These are phyloP conservation scores for Gastrodia elata DNA, from an alignment of 106 monocot genomes.

Conservation along the genomic window DNA sequence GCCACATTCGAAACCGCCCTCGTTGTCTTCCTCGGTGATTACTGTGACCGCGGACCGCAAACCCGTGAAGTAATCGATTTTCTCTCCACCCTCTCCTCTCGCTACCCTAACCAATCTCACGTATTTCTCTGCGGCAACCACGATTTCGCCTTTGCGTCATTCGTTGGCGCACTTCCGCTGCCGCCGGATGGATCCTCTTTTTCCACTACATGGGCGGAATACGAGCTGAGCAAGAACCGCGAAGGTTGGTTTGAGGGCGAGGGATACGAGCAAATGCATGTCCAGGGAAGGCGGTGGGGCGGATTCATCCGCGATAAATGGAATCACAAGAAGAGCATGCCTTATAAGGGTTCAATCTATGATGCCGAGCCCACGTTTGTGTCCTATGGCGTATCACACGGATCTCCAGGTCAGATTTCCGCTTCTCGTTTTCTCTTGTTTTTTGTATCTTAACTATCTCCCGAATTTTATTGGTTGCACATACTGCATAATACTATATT, in stretches of 20 bases:
- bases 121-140: slow-evolving; percentile 98
- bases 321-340: slow-evolving; percentile 54
- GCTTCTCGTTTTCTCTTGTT: background rate
- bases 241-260: slow-evolving; percentile 91
- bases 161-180: slow-evolving; percentile 73
- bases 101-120: slow-evolving; percentile 66
- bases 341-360: slow-evolving; percentile 80
- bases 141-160: slow-evolving; percentile 94
- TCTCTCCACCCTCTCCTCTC: slow-evolving; percentile 64
- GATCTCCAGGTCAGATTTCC: slow-evolving; percentile 59
- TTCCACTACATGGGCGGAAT: slow-evolving; percentile 73
- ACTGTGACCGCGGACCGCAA: slow-evolving; percentile 85
- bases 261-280: slow-evolving; percentile 71
- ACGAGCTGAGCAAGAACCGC: slow-evolving; percentile 49
- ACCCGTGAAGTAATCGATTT: slow-evolving; percentile 69
- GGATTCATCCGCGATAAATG: slow-evolving; percentile 49
- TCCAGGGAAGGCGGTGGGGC: slow-evolving; percentile 90
- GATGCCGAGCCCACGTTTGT: slow-evolving; percentile 73
- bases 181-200: slow-evolving; percentile 47
- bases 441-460: background rate
- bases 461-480: background rate
- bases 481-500: background rate
- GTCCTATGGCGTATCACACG: slow-evolving; percentile 88
- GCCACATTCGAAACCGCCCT: slow-evolving; percentile 59
- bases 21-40: slow-evolving; percentile 96